Evolutionary conservation across 1,284 basidiomycete genomes (phyloP), one percentile per base, ranked within the genome.

Genomic region (Naganishia cerealis): DNA sequence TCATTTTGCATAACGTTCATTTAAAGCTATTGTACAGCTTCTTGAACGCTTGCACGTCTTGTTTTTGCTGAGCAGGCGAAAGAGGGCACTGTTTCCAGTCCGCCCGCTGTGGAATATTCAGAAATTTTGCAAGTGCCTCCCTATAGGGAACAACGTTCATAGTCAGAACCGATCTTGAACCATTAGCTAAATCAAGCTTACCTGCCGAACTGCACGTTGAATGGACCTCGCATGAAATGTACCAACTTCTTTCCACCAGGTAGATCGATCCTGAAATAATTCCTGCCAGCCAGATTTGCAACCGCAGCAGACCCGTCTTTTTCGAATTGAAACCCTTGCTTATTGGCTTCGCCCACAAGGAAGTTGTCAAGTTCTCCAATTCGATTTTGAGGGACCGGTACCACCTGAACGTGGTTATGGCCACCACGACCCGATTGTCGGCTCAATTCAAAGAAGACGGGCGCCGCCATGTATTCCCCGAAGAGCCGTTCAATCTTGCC

Each of bases 171-270:
- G 21, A 24, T 39, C 21, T 62, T 16, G 24, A 42, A 36, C 33
- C 33, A 29, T 9, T 26, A 40, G 26, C 16, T 26, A 10, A 3
- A 70, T n/a, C 13, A 53, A 46, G 78, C 87, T 75, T 74, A 94
- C 92, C 94, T 86, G 67, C 92, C 94, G 80, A 96, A 97, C 78
- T 96, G 92, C 62, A 97, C 82, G 72, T 88, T 88, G 75, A 97
- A 97, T 48, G 86, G 82, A 57, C 88, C 85, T 75, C 87, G 87
- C 75, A 96, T 87, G 70, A 92, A 78, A 81, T 95, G 91, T 36
- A 96, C 87, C 82, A 96, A 82, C 79, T 86, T 89, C 71, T 84
- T 83, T n/a, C 93, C 93, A 72, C 89, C 87, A 0, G 94, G 94
- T 59, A 95, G 81, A 74, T 95, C 92, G 4, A 96, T 89, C 72